phyloP scores from a whole-genome alignment of 768 basidiomycete species.

The Ramaria rubella region DNA sequence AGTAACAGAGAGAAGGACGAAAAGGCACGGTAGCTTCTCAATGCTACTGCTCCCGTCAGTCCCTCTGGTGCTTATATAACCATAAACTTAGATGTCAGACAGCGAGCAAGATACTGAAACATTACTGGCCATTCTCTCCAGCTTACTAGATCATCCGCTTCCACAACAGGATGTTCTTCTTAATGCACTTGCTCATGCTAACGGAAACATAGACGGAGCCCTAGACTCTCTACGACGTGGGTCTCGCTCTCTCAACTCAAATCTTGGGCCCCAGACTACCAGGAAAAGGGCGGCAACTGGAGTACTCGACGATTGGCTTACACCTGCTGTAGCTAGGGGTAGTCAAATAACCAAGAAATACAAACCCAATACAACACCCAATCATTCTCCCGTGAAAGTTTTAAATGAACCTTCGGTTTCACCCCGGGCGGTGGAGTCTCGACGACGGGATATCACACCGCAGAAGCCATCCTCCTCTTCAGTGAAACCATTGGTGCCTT shows the following conservation, averaged over 20 bases:
- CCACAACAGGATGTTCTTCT: constrained; percentile 41
- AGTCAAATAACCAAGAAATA: constrained; percentile 19
- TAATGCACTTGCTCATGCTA: constrained; percentile 47
- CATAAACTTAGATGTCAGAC: constrained; percentile 1
- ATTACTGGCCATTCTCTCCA: constrained; percentile 60
- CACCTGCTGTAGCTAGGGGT: constrained; percentile 15
- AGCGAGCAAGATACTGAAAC: constrained; percentile 50
- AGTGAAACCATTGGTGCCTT: constrained; percentile 33
- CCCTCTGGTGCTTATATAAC: too few species aligned
- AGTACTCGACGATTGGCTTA: constrained; percentile 54
- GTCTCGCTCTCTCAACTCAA: constrained; percentile 15
- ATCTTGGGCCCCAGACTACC: constrained; percentile 33
- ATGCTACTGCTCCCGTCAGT: not conserved
- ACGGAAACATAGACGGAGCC: constrained; percentile 52
- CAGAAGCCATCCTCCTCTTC: constrained; percentile 12
- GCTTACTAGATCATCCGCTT: constrained; percentile 37
- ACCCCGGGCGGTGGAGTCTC: not conserved
- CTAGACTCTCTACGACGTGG: constrained; percentile 21
- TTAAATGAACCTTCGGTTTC: constrained; percentile 12
- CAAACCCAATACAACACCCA: constrained; percentile 2
- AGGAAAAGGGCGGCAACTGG: constrained; percentile 34
- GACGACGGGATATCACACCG: not conserved
- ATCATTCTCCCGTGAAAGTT: not conserved
- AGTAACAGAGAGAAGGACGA: not conserved
- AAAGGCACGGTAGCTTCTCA: not conserved